phyloP scores from a whole-genome alignment of 495 filamentous ascomycete genomes.

The Apodospora peruviana region DNA sequence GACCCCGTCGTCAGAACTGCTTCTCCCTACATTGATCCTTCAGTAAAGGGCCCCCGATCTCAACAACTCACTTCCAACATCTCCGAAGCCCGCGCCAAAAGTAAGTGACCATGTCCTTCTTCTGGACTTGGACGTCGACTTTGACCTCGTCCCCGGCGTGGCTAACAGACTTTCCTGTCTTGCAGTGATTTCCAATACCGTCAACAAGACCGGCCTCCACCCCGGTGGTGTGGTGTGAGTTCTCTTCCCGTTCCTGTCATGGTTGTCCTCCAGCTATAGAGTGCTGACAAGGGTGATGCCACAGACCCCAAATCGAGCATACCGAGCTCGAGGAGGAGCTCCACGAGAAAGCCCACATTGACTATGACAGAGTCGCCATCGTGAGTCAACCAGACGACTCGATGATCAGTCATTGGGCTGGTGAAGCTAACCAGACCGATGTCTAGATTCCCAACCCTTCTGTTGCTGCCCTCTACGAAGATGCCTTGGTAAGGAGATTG shows the following conservation, averaged over 20 bases:
- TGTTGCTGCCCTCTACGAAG: slow-evolving; percentile 94
- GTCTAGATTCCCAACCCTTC: slow-evolving; percentile 77
- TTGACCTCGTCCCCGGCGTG: neutral
- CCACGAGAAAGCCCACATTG: slow-evolving; percentile 97
- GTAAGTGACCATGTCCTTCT: slow-evolving; percentile 21
- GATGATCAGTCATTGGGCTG: neutral
- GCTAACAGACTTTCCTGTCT: slow-evolving; percentile 30
- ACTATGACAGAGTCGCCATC: slow-evolving; percentile 98
- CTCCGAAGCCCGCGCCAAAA: slow-evolving; percentile 31
- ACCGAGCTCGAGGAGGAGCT: slow-evolving; percentile 95
- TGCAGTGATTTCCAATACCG: slow-evolving; percentile 65
- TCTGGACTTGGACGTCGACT: neutral
- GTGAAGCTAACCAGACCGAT: slow-evolving; percentile 13
- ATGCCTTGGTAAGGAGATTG: too few relatives aligned
- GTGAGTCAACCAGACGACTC: slow-evolving; percentile 36
- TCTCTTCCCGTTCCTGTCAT: slow-evolving; percentile 8
- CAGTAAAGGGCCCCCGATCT: slow-evolving; percentile 41
- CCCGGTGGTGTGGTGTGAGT: slow-evolving; percentile 88
- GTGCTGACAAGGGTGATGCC: slow-evolving; percentile 9
- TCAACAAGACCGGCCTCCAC: slow-evolving; percentile 85
- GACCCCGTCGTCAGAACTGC: slow-evolving; percentile 42
- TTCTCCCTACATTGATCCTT: slow-evolving; percentile 46
- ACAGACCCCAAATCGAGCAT: slow-evolving; percentile 76
- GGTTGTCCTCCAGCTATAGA: neutral
- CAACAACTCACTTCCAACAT: slow-evolving; percentile 32